These are phyloP conservation scores for Emergomyces orientalis DNA, from an alignment of 2,329 filamentous ascomycete species.

Conservation along the genomic window DNA sequence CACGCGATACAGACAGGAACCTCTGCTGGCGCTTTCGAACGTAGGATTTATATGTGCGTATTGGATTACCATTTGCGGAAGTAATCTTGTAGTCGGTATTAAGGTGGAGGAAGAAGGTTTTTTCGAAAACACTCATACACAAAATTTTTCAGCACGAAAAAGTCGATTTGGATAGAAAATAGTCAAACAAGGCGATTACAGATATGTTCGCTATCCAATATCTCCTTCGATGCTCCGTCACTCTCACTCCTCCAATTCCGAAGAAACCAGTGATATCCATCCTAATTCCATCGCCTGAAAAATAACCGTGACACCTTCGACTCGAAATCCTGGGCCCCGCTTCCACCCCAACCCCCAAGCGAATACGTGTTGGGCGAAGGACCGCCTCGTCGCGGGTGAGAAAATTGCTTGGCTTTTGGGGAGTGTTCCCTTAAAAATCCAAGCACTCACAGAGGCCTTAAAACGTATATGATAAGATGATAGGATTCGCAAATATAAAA, in stretches of 20 bases:
- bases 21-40: not conserved
- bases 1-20: not conserved
- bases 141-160: constrained; percentile 6
- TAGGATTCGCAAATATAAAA: not conserved
- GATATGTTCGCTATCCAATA: constrained; percentile 7
- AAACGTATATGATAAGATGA: not conserved
- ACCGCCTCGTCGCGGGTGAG: not conserved
- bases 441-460: not conserved
- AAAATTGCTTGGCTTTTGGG: not conserved
- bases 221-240: constrained; percentile 1
- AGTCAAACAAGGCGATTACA: constrained; percentile 6
- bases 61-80: constrained; percentile 2
- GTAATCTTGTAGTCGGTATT: not conserved
- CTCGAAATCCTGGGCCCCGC: not conserved
- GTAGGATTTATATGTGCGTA: not conserved
- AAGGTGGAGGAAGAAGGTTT: not conserved
- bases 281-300: constrained; percentile 1
- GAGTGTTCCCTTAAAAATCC: not conserved
- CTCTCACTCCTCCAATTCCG: not conserved
- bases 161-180: constrained; percentile 9
- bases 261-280: constrained; percentile 1
- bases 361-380: not conserved
- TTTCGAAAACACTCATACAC: constrained; percentile 5
- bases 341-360: not conserved
- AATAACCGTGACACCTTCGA: constrained; percentile 1